phyloP scores from a whole-genome alignment of 1,139 yeast genomes.

The Kodamaea fungicola region DNA sequence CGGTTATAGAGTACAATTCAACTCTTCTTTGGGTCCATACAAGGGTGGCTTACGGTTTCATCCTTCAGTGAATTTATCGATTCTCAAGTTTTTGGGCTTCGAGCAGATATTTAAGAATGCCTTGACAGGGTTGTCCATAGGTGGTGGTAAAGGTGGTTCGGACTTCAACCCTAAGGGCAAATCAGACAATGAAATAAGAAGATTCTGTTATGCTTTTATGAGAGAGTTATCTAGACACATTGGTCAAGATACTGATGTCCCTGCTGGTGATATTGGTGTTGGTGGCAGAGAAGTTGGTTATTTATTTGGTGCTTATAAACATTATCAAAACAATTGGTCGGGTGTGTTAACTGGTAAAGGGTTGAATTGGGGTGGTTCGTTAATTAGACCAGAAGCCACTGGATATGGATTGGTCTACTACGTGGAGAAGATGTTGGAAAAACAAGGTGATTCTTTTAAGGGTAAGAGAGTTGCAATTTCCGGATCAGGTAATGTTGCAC shows the following conservation, averaged over 20 bases:
- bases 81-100: conserved; percentile 93
- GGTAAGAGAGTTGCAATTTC: conserved; percentile 96
- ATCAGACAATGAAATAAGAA: conserved; percentile 89
- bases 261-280: conserved; percentile 95
- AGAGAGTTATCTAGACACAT: conserved; percentile 92
- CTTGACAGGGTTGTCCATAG: conserved; percentile 93
- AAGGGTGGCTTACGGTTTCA: conserved; percentile 99
- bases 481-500: conserved; percentile 99
- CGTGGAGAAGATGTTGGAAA: conserved; percentile 96
- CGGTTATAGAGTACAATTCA: conserved; percentile 98
- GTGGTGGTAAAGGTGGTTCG: conserved; percentile 99
- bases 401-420: conserved; percentile 97
- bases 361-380: conserved; percentile 97
- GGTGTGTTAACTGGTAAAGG: conserved; percentile 99
- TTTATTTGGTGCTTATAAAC: conserved; percentile 96
- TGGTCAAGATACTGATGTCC: conserved; percentile 96
- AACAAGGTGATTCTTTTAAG: conserved; percentile 79
- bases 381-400: conserved; percentile 98
- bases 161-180: conserved; percentile 97
- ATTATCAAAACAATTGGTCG: conserved; percentile 87
- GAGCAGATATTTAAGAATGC: conserved; percentile 99
- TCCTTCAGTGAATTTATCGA: conserved; percentile 92
- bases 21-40: conserved; percentile 98
- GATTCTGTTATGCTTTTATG: conserved; percentile 96
- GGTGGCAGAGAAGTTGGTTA: conserved; percentile 92